These are phyloP conservation scores for Populus hybrid DNA, from an alignment of 441 rosid species.

Conservation along the genomic window DNA sequence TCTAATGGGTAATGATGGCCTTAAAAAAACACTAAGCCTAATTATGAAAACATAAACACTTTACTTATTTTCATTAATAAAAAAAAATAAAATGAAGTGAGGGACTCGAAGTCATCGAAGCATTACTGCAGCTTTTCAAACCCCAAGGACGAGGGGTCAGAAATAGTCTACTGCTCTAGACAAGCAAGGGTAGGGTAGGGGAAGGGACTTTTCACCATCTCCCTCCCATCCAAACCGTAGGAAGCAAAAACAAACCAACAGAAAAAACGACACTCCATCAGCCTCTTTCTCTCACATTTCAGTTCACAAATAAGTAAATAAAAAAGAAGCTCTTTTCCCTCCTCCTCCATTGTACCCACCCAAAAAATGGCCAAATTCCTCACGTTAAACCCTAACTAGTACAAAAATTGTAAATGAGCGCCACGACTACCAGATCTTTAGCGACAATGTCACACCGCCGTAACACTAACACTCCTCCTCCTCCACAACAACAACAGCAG, in stretches of 20 bases:
- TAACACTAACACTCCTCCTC: constrained; percentile 14
- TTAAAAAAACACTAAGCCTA: neutral
- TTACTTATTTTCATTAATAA: neutral
- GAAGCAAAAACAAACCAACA: neutral
- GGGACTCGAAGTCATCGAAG: neutral
- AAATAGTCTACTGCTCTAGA: neutral
- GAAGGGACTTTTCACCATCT: constrained; percentile 2
- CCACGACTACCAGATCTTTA: constrained; percentile 39
- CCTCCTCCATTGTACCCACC: neutral
- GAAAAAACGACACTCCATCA: neutral
- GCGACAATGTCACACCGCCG: constrained; percentile 58
- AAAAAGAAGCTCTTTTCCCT: neutral
- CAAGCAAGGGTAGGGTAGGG: constrained; percentile 1
- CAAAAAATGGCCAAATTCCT: neutral
- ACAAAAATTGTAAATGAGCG: constrained; percentile 8
- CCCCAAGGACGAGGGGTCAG: neutral
- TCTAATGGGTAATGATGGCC: too few species aligned
- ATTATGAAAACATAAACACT: too few species aligned
- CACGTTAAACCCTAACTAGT: neutral
- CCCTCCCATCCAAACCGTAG: neutral
- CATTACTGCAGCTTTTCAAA: neutral
- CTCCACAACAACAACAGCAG: neutral
- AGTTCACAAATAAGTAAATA: neutral
- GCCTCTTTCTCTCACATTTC: neutral
- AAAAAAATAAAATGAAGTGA: too few species aligned